Evolutionary conservation across 306 rosid species (phyloP).

Genomic region (Sindora glabra): DNA sequence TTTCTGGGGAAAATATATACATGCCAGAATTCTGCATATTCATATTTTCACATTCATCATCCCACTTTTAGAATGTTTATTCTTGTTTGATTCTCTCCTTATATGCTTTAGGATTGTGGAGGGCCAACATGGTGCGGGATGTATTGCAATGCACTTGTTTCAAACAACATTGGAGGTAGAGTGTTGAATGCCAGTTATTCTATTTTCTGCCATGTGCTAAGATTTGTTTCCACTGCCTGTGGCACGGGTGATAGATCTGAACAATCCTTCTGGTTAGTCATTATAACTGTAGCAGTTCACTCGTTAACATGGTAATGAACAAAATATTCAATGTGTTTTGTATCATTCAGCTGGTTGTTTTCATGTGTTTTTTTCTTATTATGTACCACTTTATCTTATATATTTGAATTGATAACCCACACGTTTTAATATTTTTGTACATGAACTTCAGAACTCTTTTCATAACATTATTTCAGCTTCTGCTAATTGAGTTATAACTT

Average conservation of each 20-base stretch:
- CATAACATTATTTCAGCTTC: not conserved
- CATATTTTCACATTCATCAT: too few relatives aligned
- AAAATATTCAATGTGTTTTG: too few relatives aligned
- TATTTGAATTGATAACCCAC: not conserved
- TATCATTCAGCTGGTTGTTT: too few relatives aligned
- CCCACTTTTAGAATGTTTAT: too few relatives aligned
- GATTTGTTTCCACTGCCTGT: not conserved
- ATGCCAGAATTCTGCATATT: too few relatives aligned
- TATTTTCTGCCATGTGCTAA: slow-evolving; percentile 7
- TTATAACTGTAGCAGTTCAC: slow-evolving; percentile 2
- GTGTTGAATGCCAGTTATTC: not conserved
- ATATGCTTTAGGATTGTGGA: slow-evolving; percentile 66
- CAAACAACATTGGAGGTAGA: slow-evolving; percentile 56
- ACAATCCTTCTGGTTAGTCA: not conserved
- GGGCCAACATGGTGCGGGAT: slow-evolving; percentile 78
- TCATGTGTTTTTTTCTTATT: not conserved
- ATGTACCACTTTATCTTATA: not conserved
- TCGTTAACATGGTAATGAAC: too few relatives aligned
- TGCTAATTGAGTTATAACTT: not conserved
- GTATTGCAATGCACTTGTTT: slow-evolving; percentile 78
- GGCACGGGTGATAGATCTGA: not conserved
- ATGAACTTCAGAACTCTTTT: not conserved
- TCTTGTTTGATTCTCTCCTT: too few relatives aligned
- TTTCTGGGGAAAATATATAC: too few relatives aligned
- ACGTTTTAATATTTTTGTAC: not conserved